Base-by-base conservation (phyloP, 495 filamentous ascomycete genomes). In the Penicillium egyptiacum region DNA sequence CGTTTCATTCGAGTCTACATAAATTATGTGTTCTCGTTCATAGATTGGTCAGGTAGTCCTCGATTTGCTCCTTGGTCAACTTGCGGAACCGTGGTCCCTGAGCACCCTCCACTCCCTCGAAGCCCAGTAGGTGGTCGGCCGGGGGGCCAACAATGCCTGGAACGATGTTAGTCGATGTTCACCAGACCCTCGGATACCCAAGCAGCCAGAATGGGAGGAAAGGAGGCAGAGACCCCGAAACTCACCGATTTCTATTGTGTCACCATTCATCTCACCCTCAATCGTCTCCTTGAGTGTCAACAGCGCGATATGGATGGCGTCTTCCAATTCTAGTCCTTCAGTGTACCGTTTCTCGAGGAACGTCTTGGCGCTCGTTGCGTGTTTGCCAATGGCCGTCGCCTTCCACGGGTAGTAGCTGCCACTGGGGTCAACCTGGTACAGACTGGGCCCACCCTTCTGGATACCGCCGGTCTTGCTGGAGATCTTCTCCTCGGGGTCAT, bases 391-490 rank as follows among this genome's bases (percentile, higher is more conserved):
- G 42, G 94, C 94, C 59, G 95, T 98, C 50, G 94, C 94, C 80
- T 98, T 98, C 94, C 94, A 98, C 22, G 94, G 94, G 75, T 97
- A 98, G 68, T 98, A 97, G 70, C 88, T 92, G 45, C 94, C 94
- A 58, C 88, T 92, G 10, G 94, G 94, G 77, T 98, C 94, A 53
- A 98, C 94, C 78, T 98, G 94, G 77, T 98, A 98, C 70, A 98
- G 77, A 79, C 92, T 96, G 35, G 94, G 94, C 11, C 94, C 94
- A 33, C 95, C 94, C 80, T 96, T 96, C 57, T 94, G 77, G 63
- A 96, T 94, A 17, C 94, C 94, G 16, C 94, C 94, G 17, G 93
- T 96, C 83, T 97, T 97, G 46, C 79, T 80, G 33, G 80, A 77
- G 26, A 79, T 74, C 80, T 92, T 92, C 71, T 74, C 79, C 50